Percentiles rank a stretch among this genome's conserved stretches.
Conservation (phyloP, 345 rosid genomes). For the Noccaea bulbosa region DNA sequence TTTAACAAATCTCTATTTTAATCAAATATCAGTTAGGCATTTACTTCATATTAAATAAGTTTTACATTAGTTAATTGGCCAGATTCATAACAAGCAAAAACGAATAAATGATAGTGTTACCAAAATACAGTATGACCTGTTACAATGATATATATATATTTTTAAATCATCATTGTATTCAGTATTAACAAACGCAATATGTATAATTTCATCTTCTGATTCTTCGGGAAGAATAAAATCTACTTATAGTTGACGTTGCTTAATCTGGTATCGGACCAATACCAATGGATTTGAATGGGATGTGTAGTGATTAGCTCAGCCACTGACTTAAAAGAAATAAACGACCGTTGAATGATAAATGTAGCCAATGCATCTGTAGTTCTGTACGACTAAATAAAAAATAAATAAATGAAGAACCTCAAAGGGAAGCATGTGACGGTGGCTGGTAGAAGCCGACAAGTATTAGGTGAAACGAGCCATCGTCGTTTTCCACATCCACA, state of each 20-base stretch:
- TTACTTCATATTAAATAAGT: background rate
- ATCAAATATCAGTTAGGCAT: background rate
- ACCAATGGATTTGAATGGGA: slow-evolving; percentile 29
- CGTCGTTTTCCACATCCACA: slow-evolving; percentile 44
- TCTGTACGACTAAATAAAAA: background rate
- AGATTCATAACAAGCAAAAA: background rate
- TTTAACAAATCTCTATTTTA: background rate
- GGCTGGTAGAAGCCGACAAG: slow-evolving; percentile 45
- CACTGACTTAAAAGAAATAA: slow-evolving; percentile 26
- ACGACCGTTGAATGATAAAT: background rate
- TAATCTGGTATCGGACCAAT: slow-evolving; percentile 7
- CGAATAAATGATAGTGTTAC: too few species aligned
- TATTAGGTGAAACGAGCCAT: slow-evolving; percentile 42
- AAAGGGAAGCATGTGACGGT: slow-evolving; percentile 40
- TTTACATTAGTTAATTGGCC: background rate
- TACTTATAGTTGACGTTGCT: slow-evolving; percentile 36
- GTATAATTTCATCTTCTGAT: slow-evolving; percentile 10
- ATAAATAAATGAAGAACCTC: slow-evolving; percentile 5
- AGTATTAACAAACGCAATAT: slow-evolving; percentile 7
- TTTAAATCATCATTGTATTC: background rate
- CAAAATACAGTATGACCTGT: background rate
- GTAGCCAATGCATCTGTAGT: background rate
- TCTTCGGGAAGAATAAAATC: slow-evolving; percentile 14
- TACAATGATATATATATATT: background rate
- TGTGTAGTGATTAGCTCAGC: slow-evolving; percentile 41